phyloP scores from a whole-genome alignment of 352 stramenopile species.

The Aphanomyces stellatus region DNA sequence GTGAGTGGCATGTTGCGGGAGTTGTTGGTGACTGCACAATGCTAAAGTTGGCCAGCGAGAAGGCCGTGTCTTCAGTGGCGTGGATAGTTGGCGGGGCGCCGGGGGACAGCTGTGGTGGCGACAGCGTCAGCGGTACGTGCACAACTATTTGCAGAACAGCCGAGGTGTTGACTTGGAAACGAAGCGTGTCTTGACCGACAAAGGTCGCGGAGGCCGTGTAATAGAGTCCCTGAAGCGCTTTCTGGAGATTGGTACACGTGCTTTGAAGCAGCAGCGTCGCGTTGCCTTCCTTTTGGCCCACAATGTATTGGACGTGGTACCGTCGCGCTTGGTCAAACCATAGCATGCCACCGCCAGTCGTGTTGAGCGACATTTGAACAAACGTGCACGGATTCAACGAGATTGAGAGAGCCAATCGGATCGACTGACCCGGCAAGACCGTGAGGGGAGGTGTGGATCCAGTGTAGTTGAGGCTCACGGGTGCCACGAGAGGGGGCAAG shows the following conservation, averaged over 20 bases:
- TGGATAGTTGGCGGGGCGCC: not conserved
- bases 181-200: not conserved
- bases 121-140: not conserved
- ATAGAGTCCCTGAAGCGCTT: not conserved
- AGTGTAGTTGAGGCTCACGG: not conserved
- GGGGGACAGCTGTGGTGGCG: not conserved
- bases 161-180: not conserved
- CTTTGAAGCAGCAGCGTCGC: not conserved
- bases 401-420: not conserved
- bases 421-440: not conserved
- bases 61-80: not conserved
- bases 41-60: not conserved
- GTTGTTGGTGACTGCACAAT: not conserved
- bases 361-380: not conserved
- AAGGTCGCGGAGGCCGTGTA: not conserved
- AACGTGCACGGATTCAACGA: not conserved
- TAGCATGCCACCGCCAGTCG: not conserved
- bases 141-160: not conserved
- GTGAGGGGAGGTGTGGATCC: not conserved
- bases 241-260: not conserved
- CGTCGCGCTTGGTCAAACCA: not conserved
- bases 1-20: not conserved
- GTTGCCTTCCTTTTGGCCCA: not conserved
- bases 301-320: not conserved
- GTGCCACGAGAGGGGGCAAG: not conserved